Conservation (phyloP, 1,139 yeast species). For the Lodderomyces elongisporus region DNA sequence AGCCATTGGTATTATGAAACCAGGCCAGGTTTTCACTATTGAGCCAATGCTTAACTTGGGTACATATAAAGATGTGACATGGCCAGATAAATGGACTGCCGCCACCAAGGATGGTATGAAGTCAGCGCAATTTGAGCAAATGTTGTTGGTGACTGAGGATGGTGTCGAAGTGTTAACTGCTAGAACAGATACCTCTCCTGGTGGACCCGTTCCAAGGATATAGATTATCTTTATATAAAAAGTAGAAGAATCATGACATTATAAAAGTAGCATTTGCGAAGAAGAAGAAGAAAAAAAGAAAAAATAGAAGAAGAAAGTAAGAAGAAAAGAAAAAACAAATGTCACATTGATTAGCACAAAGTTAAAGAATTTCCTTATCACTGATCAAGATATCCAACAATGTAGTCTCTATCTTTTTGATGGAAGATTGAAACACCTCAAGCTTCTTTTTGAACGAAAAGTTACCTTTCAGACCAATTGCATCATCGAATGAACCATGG, state of each 20-base stretch:
- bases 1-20: slow-evolving; percentile 88
- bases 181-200: slow-evolving; percentile 73
- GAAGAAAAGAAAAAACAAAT: not conserved
- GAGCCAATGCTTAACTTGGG: slow-evolving; percentile 98
- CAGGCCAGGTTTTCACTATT: slow-evolving; percentile 95
- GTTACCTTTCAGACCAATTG: slow-evolving; percentile 15
- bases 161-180: slow-evolving; percentile 93
- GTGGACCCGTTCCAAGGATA: slow-evolving; percentile 72
- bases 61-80: slow-evolving; percentile 69
- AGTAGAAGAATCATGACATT: too few relatives aligned
- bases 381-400: slow-evolving; percentile 23
- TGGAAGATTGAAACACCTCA: slow-evolving; percentile 22
- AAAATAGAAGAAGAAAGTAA: not conserved
- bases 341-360: too few relatives aligned
- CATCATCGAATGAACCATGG: slow-evolving; percentile 18
- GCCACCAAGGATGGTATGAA: slow-evolving; percentile 81
- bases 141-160: slow-evolving; percentile 83
- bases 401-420: slow-evolving; percentile 23
- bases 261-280: too few relatives aligned
- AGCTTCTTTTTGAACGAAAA: slow-evolving; percentile 19
- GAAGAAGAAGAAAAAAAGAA: too few relatives aligned
- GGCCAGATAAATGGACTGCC: slow-evolving; percentile 99
- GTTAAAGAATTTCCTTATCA: slow-evolving; percentile 15
- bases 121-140: slow-evolving; percentile 95
- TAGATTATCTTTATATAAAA: not conserved